Conservation (phyloP, 352 stramenopile genomes). For the Phytopythium ostracodes region DNA sequence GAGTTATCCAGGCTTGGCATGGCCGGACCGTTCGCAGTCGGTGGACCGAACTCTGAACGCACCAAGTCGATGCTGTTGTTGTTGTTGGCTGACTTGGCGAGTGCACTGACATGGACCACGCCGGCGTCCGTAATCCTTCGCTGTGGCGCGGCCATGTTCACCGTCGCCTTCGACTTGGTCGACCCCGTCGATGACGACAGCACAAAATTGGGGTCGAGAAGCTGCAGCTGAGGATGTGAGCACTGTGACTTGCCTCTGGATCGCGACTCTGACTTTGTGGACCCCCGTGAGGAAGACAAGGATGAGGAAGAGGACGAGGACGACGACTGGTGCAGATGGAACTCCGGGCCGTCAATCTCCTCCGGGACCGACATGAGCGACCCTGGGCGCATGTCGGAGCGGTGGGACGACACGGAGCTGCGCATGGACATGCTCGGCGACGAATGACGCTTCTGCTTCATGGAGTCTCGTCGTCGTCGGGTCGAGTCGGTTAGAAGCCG, state of each 20-base stretch:
- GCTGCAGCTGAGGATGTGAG: slow-evolving; percentile 19
- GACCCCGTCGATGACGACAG: slow-evolving; percentile 13
- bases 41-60: not conserved
- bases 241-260: not conserved
- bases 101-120: not conserved
- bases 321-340: slow-evolving; percentile 14
- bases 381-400: slow-evolving; percentile 22
- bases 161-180: not conserved
- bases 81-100: not conserved
- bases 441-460: slow-evolving; percentile 24
- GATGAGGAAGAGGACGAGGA: slow-evolving; percentile 14
- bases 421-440: slow-evolving; percentile 13
- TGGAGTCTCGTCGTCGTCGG: not conserved
- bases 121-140: slow-evolving; percentile 5
- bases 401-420: slow-evolving; percentile 15
- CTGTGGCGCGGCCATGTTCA: slow-evolving; percentile 2
- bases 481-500: slow-evolving; percentile 28
- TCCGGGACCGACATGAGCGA: slow-evolving; percentile 43
- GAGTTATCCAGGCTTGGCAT: slow-evolving; percentile 21
- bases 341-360: slow-evolving; percentile 39
- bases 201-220: slow-evolving; percentile 24
- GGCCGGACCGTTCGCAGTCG: not conserved
- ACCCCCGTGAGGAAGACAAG: not conserved
- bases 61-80: not conserved
- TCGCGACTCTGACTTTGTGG: slow-evolving; percentile 3